phyloP scores from a whole-genome alignment of 2,329 filamentous ascomycete species.

The Claviceps capensis region DNA sequence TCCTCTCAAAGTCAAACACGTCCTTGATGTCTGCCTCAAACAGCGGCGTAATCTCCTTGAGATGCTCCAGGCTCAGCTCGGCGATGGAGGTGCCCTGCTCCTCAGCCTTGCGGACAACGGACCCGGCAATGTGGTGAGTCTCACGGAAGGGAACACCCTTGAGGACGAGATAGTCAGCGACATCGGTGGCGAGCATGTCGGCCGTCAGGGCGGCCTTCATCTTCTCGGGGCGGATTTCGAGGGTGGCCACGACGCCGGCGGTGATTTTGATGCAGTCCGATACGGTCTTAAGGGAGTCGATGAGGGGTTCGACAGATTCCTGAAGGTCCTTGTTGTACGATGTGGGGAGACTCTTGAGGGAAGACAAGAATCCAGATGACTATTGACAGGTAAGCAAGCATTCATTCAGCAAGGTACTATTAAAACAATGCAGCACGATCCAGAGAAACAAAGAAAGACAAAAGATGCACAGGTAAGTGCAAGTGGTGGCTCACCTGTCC shows the following conservation, averaged over 20 bases:
- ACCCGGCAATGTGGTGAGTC: conserved; percentile 8
- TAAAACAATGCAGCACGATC: too few relatives aligned
- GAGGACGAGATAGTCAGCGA: conserved; percentile 7
- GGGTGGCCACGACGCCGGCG: not conserved
- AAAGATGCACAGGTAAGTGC: not conserved
- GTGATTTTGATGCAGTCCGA: conserved; percentile 1
- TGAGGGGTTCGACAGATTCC: not conserved
- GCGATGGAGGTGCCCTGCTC: conserved; percentile 4
- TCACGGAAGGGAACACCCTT: conserved; percentile 7
- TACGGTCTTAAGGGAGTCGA: conserved; percentile 1
- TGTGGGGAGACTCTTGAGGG: conserved; percentile 2
- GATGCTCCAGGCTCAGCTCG: conserved; percentile 2
- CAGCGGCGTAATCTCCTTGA: conserved; percentile 4
- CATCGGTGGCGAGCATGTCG: conserved; percentile 8
- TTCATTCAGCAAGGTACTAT: not conserved
- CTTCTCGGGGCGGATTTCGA: conserved; percentile 3
- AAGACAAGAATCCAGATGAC: not conserved
- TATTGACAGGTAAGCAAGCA: not conserved
- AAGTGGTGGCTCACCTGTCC: not conserved
- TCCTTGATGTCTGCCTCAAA: conserved; percentile 5
- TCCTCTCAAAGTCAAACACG: conserved; percentile 7
- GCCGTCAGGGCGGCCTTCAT: conserved; percentile 5
- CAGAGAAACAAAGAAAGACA: not conserved
- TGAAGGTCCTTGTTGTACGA: conserved; percentile 4
- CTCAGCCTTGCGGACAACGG: conserved; percentile 5